Conservation (phyloP, 2,329 filamentous ascomycete genomes). For the Alternaria brassicicola region DNA sequence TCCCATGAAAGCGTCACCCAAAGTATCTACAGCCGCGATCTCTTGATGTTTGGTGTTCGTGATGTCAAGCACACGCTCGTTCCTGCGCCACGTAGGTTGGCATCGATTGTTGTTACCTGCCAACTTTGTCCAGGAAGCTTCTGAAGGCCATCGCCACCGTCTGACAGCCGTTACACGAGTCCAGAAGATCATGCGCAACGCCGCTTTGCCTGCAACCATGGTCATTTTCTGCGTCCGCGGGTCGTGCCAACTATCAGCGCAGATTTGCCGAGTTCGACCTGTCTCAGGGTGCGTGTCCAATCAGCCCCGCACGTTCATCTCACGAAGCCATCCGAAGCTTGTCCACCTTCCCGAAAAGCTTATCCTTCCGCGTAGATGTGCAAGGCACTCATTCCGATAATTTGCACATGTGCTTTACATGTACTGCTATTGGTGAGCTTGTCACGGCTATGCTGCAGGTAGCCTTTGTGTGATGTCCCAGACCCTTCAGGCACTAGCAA, state of each 20-base stretch:
- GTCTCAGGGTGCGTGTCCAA: constrained; percentile 8
- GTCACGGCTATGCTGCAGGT: background rate
- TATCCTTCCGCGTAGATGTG: constrained; percentile 3
- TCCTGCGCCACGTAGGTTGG: background rate
- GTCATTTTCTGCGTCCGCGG: background rate
- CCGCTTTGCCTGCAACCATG: background rate
- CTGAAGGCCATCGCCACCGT: background rate
- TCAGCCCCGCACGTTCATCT: constrained; percentile 21
- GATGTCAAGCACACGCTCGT: background rate
- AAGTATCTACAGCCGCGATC: background rate
- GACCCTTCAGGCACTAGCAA: background rate
- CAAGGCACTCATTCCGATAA: background rate
- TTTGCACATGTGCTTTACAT: constrained; percentile 2
- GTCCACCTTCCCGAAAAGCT: constrained; percentile 31
- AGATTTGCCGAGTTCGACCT: background rate
- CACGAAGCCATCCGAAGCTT: constrained; percentile 19
- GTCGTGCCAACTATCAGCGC: background rate
- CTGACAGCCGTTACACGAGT: background rate
- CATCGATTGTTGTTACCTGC: background rate
- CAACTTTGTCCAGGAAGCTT: background rate
- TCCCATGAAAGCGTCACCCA: background rate
- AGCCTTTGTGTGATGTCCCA: background rate
- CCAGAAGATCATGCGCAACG: background rate
- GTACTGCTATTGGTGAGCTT: background rate
- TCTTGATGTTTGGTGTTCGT: background rate